Evolutionary conservation across 805 yeast species (phyloP).

Genomic region (Hanseniaspora occidentalis): DNA sequence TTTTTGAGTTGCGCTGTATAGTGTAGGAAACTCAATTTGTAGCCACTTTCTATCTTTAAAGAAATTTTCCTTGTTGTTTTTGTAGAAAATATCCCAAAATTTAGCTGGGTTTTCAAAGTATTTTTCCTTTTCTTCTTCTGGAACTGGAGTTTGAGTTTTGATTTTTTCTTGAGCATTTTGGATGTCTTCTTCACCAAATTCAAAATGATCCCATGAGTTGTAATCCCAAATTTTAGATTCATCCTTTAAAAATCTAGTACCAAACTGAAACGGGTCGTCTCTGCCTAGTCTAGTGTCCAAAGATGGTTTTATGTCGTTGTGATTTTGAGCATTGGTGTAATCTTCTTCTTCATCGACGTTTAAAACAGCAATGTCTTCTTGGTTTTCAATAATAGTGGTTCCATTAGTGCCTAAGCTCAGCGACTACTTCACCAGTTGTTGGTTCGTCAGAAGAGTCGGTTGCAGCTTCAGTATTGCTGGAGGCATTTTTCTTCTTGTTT

Average conservation of each 20-base stretch:
- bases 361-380: constrained; percentile 1
- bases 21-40: constrained; percentile 80
- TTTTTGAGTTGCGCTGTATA: constrained; percentile 65
- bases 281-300: constrained; percentile 50
- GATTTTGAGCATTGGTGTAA: constrained; percentile 12
- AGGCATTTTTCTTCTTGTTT: constrained; percentile 17
- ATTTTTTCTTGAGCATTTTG: constrained; percentile 64
- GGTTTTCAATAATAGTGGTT: constrained; percentile 4
- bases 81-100: constrained; percentile 91
- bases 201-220: constrained; percentile 94
- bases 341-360: constrained; percentile 10
- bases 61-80: constrained; percentile 82
- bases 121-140: constrained; percentile 66
- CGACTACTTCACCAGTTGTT: constrained; percentile 3
- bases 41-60: constrained; percentile 96
- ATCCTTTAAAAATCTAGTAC: constrained; percentile 63
- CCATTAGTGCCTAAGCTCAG: constrained; percentile 21
- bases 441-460: constrained; percentile 2
- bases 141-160: constrained; percentile 74
- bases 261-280: constrained; percentile 85
- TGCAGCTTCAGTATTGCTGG: neutral
- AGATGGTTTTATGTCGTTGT: constrained; percentile 10
- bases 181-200: constrained; percentile 89
- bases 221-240: constrained; percentile 79
- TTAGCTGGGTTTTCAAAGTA: constrained; percentile 78